phyloP scores from a whole-genome alignment of 371 early-diverging fungal genomes.

The Circinella minor region DNA sequence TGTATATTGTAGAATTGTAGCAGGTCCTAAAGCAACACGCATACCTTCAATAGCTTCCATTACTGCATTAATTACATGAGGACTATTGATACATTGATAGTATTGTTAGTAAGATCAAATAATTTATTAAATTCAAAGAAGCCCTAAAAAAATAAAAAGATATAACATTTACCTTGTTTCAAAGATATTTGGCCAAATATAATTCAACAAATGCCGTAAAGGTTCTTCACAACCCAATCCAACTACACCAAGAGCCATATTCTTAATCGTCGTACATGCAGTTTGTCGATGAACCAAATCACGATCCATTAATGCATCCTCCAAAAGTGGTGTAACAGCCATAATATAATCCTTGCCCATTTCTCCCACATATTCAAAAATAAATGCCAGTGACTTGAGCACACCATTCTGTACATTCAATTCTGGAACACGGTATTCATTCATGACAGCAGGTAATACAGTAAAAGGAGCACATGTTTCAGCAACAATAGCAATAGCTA shows the following conservation, averaged over 20 bases:
- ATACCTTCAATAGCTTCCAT: slow-evolving; percentile 96
- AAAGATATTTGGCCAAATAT: slow-evolving; percentile 98
- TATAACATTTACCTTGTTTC: slow-evolving; percentile 69
- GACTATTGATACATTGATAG: slow-evolving; percentile 51
- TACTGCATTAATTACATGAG: slow-evolving; percentile 97
- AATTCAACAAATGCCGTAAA: slow-evolving; percentile 92
- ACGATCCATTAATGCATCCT: slow-evolving; percentile 97
- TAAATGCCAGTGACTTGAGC: slow-evolving; percentile 90
- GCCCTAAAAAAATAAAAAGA: background rate
- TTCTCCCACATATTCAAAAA: slow-evolving; percentile 98
- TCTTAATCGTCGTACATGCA: slow-evolving; percentile 92
- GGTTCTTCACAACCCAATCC: slow-evolving; percentile 95
- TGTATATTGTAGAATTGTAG: slow-evolving; percentile 84
- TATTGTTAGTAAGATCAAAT: background rate
- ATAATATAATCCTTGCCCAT: slow-evolving; percentile 97
- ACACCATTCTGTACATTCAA: slow-evolving; percentile 98
- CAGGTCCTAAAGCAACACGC: slow-evolving; percentile 89
- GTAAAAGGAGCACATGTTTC: slow-evolving; percentile 96
- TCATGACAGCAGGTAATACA: slow-evolving; percentile 97
- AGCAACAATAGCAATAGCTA: slow-evolving; percentile 96
- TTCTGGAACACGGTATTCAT: slow-evolving; percentile 98
- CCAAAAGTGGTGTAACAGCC: slow-evolving; percentile 93
- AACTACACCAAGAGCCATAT: slow-evolving; percentile 90
- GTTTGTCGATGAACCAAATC: slow-evolving; percentile 98
- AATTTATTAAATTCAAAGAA: too few relatives aligned